phyloP scores from a whole-genome alignment of 352 stramenopile species.

The Phytophthora sp. region DNA sequence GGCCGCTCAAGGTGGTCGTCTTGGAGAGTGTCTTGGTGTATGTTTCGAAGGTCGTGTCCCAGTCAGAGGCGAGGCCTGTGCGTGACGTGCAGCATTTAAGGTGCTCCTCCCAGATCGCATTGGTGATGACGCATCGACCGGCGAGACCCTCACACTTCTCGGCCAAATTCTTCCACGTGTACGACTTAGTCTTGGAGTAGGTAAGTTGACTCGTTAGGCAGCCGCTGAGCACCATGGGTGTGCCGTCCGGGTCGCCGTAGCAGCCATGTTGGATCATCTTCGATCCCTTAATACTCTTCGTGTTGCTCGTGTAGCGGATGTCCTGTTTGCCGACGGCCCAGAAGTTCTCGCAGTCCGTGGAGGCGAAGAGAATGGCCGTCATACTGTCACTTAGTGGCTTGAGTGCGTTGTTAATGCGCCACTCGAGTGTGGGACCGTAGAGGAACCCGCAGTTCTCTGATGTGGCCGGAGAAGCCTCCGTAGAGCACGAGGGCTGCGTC shows the following conservation, averaged over 20 bases:
- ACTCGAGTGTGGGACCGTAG: conserved; percentile 84
- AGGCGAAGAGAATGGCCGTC: conserved; percentile 83
- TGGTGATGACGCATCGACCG: conserved; percentile 84
- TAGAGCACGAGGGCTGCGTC: conserved; percentile 66
- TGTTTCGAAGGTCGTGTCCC: conserved; percentile 72
- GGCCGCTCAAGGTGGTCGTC: conserved; percentile 63
- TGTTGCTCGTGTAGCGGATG: conserved; percentile 79
- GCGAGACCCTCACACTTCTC: conserved; percentile 79
- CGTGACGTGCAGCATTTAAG: conserved; percentile 78
- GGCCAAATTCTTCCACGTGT: conserved; percentile 84
- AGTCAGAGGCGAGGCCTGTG: conserved; percentile 63
- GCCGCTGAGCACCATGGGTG: conserved; percentile 79
- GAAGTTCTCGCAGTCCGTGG: conserved; percentile 85
- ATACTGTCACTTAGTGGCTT: conserved; percentile 52
- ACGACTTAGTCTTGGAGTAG: conserved; percentile 82
- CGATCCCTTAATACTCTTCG: conserved; percentile 69
- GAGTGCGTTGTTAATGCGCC: conserved; percentile 74
- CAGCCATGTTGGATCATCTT: conserved; percentile 89
- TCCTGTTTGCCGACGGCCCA: conserved; percentile 81
- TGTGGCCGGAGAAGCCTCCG: conserved; percentile 59
- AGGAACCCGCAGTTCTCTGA: conserved; percentile 84
- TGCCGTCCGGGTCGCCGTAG: conserved; percentile 68
- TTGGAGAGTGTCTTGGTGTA: conserved; percentile 65
- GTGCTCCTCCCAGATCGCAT: conserved; percentile 85
- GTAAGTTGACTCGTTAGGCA: conserved; percentile 78